Percentiles rank a stretch among this genome's conserved stretches.
phyloP scores from a whole-genome alignment of 805 yeast genomes.

The Jamesozyma lodderae region DNA sequence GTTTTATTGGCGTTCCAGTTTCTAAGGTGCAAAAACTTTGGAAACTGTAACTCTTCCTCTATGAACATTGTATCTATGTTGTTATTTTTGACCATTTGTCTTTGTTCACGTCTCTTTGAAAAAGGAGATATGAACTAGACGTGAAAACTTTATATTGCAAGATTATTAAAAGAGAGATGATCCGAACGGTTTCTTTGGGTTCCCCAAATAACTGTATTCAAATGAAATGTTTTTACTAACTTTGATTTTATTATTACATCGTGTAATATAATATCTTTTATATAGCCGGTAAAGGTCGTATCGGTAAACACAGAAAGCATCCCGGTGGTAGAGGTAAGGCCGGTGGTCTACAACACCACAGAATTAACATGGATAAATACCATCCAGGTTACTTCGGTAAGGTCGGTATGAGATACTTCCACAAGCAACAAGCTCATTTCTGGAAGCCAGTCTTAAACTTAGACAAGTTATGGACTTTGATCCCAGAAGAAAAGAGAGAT shows the following conservation, averaged over 20 bases:
- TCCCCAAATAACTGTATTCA: neutral
- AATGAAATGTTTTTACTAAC: conserved; percentile 9
- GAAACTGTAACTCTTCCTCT: conserved; percentile 8
- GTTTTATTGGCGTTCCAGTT: too few relatives aligned
- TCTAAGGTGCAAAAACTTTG: too few relatives aligned
- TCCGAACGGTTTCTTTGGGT: neutral
- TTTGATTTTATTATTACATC: neutral
- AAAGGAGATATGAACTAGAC: too few relatives aligned
- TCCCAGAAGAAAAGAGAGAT: conserved; percentile 90
- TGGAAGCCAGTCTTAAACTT: conserved; percentile 98
- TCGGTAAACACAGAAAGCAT: conserved; percentile 99
- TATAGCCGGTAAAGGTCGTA: conserved; percentile 99
- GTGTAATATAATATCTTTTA: conserved; percentile 6
- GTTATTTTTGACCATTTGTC: too few relatives aligned
- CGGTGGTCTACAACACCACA: conserved; percentile 99
- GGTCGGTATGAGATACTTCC: conserved; percentile 99
- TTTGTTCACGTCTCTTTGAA: too few relatives aligned
- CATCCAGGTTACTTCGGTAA: conserved; percentile 99
- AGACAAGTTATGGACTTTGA: conserved; percentile 97
- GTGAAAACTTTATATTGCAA: conserved; percentile 3
- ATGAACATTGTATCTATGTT: too few relatives aligned
- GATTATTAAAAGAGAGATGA: neutral
- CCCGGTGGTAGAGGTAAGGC: conserved; percentile 99
- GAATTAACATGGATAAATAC: conserved; percentile 99
- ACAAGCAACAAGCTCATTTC: conserved; percentile 86